Conservation (phyloP, 257 asterid genomes). For the Solanum medicagineum region DNA sequence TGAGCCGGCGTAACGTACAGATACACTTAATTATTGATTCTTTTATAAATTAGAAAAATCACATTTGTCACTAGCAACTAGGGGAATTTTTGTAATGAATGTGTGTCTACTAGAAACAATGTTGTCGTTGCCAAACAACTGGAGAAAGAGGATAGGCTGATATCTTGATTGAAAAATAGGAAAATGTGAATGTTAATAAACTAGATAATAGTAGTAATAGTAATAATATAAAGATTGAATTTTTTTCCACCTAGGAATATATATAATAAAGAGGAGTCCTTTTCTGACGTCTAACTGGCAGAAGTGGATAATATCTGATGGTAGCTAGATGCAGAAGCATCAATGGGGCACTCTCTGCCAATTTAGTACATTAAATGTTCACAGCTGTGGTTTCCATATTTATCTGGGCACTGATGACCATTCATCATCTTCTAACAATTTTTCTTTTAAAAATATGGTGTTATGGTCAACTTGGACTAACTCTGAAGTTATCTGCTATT, state of each 20-base stretch:
- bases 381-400: conserved; percentile 4
- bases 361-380: background rate
- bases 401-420: background rate
- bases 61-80: conserved; percentile 3
- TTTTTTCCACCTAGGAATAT: conserved; percentile 8
- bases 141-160: background rate
- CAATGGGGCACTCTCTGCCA: conserved; percentile 11
- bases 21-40: background rate
- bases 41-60: background rate
- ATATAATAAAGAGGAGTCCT: conserved; percentile 7
- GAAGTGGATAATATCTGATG: conserved; percentile 2
- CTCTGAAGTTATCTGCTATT: background rate
- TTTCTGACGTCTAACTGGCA: conserved; percentile 13
- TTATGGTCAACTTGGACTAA: background rate
- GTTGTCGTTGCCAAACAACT: conserved; percentile 4
- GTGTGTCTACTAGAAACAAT: conserved; percentile 10
- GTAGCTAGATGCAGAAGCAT: conserved; percentile 6
- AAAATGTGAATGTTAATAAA: background rate
- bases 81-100: background rate
- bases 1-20: background rate
- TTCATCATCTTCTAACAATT: background rate
- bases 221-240: conserved; percentile 8
- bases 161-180: background rate
- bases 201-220: background rate
- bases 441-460: background rate